phyloP scores from a whole-genome alignment of 2,329 filamentous ascomycete genomes.

The Ceratocystiopsis minuta region DNA sequence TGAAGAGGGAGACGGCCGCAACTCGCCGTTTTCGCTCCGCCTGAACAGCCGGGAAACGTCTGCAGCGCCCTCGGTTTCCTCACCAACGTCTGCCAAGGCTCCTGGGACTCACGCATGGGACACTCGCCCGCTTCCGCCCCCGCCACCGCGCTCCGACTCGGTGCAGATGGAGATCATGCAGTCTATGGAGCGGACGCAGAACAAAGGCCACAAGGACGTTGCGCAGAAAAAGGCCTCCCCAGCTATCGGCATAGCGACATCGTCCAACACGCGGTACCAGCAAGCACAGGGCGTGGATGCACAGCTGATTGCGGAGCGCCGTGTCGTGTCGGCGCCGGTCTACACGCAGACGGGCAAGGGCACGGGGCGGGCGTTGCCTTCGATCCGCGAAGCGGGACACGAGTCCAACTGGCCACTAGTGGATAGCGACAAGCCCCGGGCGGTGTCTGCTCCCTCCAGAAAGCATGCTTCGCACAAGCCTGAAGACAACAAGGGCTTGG shows the following conservation, averaged over 20 bases:
- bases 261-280: slow-evolving; percentile 1
- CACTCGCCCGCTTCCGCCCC: slow-evolving; percentile 31
- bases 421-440: slow-evolving; percentile 20
- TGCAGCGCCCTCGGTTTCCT: background rate
- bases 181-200: slow-evolving; percentile 6
- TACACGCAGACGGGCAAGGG: slow-evolving; percentile 22
- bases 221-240: background rate
- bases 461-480: slow-evolving; percentile 7
- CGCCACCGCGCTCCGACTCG: slow-evolving; percentile 19
- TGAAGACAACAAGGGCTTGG: slow-evolving; percentile 6
- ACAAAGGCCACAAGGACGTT: too few species aligned
- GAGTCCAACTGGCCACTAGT: slow-evolving; percentile 10
- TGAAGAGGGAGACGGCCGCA: slow-evolving; percentile 13
- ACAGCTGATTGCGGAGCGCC: slow-evolving; percentile 18
- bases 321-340: slow-evolving; percentile 32
- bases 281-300: slow-evolving; percentile 1
- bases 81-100: background rate
- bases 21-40: slow-evolving; percentile 25
- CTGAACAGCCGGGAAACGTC: slow-evolving; percentile 15
- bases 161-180: slow-evolving; percentile 11
- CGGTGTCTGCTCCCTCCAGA: slow-evolving; percentile 27
- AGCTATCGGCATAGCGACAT: background rate
- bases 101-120: slow-evolving; percentile 19
- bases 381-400: slow-evolving; percentile 27
- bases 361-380: slow-evolving; percentile 21